Percentiles rank a stretch among this genome's conserved stretches.
Conservation (phyloP, 441 rosid genomes). For the Croton setiger region DNA sequence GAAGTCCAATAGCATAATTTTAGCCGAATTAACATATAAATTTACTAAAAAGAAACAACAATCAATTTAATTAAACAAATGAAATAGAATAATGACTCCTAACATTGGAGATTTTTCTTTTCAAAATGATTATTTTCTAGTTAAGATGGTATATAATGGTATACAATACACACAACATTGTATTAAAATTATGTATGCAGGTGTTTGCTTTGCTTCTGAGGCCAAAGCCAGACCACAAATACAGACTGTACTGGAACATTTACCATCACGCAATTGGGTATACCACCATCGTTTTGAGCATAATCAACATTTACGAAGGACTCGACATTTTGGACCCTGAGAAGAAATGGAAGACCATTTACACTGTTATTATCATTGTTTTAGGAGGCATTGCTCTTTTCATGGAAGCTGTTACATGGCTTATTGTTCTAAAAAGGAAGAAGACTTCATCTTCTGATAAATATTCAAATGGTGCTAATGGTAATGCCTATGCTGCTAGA, state of each 20-base stretch:
- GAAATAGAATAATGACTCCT: no score
- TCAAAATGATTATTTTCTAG: no score
- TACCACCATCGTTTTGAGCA: conserved; percentile 34
- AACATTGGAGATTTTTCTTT: no score
- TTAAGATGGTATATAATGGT: no score
- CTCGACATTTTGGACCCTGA: conserved; percentile 39
- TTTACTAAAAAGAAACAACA: no score
- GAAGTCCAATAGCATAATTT: no score
- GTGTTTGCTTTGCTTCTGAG: conserved; percentile 45
- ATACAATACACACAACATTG: no score
- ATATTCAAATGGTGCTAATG: conserved; percentile 24
- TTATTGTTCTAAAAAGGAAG: conserved; percentile 36
- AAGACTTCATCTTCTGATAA: conserved; percentile 21
- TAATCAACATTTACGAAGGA: conserved; percentile 49
- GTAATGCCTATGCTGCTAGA: conserved; percentile 24
- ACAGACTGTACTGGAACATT: conserved; percentile 55
- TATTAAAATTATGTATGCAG: no score
- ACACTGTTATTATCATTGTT: conserved; percentile 31
- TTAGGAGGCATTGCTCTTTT: conserved; percentile 28
- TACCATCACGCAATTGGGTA: conserved; percentile 55
- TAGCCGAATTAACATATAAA: no score
- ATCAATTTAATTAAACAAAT: no score
- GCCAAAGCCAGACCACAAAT: conserved; percentile 55
- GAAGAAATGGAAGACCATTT: conserved; percentile 41
- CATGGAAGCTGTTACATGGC: conserved; percentile 42